phyloP scores from a whole-genome alignment of 1,139 yeast species.

The Martiniozyma asiatica region DNA sequence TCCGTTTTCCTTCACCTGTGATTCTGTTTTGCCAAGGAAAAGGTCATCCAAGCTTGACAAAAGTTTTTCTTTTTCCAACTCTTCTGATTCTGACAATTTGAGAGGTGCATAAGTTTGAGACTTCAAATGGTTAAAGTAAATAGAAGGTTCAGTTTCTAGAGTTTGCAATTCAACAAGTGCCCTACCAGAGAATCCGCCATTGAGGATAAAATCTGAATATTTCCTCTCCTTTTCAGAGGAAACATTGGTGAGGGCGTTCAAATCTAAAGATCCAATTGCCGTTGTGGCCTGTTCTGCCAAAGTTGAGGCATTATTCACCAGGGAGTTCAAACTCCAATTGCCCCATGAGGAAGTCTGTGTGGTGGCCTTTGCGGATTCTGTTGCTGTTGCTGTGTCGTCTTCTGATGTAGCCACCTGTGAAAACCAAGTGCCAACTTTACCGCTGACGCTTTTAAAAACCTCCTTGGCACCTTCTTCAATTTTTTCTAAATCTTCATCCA shows the following conservation, averaged over 20 bases:
- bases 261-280: conserved; percentile 5
- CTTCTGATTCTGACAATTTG: conserved; percentile 46
- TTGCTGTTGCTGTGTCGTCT: conserved; percentile 6
- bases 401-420: conserved; percentile 8
- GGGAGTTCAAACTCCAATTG: conserved; percentile 6
- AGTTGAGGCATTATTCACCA: conserved; percentile 9
- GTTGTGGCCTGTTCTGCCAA: conserved; percentile 28
- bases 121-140: conserved; percentile 15
- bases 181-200: conserved; percentile 1
- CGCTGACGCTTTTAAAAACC: conserved; percentile 32
- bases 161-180: conserved; percentile 3
- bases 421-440: conserved; percentile 40
- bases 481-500: conserved; percentile 57
- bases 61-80: background rate
- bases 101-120: conserved; percentile 33
- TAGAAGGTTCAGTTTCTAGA: conserved; percentile 1
- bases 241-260: too few relatives aligned
- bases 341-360: conserved; percentile 12
- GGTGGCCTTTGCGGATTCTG: conserved; percentile 3
- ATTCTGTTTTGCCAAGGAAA: background rate
- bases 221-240: conserved; percentile 44
- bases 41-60: background rate
- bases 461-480: conserved; percentile 55
- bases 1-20: conserved; percentile 25
- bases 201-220: conserved; percentile 58